These are phyloP conservation scores for Paraleonurus japonicus DNA, from an alignment of 257 asterid species.

Conservation along the genomic window DNA sequence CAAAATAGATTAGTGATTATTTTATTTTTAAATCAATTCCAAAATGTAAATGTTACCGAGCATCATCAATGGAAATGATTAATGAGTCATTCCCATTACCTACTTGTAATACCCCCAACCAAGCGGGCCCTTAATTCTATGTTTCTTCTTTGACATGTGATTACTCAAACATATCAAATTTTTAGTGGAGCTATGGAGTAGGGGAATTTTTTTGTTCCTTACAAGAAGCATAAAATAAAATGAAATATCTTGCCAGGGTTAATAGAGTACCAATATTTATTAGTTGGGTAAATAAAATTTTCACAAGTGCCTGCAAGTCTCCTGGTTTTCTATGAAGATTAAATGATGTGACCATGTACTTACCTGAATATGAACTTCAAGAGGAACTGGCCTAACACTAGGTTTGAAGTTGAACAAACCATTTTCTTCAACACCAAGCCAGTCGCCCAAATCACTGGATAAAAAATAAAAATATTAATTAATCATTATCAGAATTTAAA, in stretches of 20 bases:
- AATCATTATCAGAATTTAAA: background rate
- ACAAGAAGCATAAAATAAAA: background rate
- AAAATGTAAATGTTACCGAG: too few relatives aligned
- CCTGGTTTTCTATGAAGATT: conserved; percentile 23
- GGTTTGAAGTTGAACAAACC: conserved; percentile 98
- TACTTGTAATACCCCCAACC: too few relatives aligned
- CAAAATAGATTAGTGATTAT: too few relatives aligned
- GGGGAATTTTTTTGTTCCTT: background rate
- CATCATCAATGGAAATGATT: too few relatives aligned
- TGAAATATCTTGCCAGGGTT: background rate
- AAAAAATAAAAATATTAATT: background rate
- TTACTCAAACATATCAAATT: background rate
- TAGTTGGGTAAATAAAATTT: background rate
- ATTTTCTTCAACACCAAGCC: conserved; percentile 95
- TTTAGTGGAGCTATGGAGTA: background rate
- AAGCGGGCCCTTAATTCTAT: too few relatives aligned
- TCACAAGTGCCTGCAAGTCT: conserved; percentile 6
- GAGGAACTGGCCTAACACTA: conserved; percentile 99
- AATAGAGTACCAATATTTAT: background rate
- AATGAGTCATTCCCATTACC: too few relatives aligned
- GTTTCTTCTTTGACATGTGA: background rate
- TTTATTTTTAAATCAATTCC: too few relatives aligned
- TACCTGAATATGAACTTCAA: conserved; percentile 99
- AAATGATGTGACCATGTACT: conserved; percentile 32
- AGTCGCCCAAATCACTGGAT: conserved; percentile 90